phyloP scores from a whole-genome alignment of 371 early-diverging fungal species.

The Haplosporangium sp. region DNA sequence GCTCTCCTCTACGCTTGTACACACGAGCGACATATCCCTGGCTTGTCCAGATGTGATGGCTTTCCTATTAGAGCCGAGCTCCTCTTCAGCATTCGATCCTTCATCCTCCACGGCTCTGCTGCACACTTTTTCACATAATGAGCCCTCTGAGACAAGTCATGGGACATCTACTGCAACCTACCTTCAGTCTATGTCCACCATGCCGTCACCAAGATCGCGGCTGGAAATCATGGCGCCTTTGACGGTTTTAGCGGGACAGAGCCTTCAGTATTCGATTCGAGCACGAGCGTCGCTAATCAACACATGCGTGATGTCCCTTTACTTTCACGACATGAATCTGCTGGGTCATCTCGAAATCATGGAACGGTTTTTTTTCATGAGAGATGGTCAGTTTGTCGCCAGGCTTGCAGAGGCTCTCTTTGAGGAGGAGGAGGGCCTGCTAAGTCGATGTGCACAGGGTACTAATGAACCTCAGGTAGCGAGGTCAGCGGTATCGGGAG shows the following conservation, averaged over 20 bases:
- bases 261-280: slow-evolving; percentile 54
- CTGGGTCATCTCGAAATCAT: slow-evolving; percentile 57
- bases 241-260: slow-evolving; percentile 49
- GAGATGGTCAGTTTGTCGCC: slow-evolving; percentile 56
- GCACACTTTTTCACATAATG: neutral
- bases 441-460: slow-evolving; percentile 14
- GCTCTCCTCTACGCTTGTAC: slow-evolving; percentile 7
- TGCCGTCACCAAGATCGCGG: neutral
- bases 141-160: neutral
- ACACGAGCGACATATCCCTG: slow-evolving; percentile 15
- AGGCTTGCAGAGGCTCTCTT: slow-evolving; percentile 56
- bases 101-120: neutral
- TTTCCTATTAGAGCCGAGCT: slow-evolving; percentile 18
- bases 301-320: slow-evolving; percentile 61
- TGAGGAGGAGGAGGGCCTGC: slow-evolving; percentile 30
- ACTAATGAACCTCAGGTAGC: neutral
- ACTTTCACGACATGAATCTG: slow-evolving; percentile 59
- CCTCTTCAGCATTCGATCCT: neutral
- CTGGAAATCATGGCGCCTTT: slow-evolving; percentile 56
- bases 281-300: slow-evolving; percentile 60
- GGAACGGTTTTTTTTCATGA: slow-evolving; percentile 57
- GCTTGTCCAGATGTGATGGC: slow-evolving; percentile 47
- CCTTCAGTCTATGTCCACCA: neutral
- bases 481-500: neutral
- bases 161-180: neutral